Conservation (phyloP, 164 flowering plant genomes). For the Liriodendron chinense region DNA sequence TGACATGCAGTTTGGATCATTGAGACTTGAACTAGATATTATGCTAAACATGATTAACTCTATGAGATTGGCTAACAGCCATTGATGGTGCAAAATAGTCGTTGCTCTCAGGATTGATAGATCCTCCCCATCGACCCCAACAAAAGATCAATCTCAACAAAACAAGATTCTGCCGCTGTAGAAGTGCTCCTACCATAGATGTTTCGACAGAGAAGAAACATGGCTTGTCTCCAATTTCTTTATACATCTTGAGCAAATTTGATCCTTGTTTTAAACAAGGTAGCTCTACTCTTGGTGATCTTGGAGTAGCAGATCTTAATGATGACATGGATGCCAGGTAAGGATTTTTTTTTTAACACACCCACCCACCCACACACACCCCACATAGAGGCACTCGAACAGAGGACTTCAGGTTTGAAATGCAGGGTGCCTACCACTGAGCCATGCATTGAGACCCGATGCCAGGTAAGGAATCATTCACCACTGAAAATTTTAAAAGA, state of each 20-base stretch:
- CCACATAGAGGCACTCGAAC: too few relatives aligned
- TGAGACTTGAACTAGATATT: too few relatives aligned
- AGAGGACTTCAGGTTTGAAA: too few relatives aligned
- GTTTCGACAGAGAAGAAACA: slow-evolving; percentile 9
- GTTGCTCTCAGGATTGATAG: not conserved
- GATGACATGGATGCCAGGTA: slow-evolving; percentile 56
- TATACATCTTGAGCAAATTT: slow-evolving; percentile 28
- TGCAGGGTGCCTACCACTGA: too few relatives aligned
- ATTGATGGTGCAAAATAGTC: not conserved
- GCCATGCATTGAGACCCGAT: too few relatives aligned
- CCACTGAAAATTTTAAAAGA: not conserved
- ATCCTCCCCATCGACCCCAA: not conserved
- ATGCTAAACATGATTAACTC: not conserved
- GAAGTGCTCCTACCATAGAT: slow-evolving; percentile 46
- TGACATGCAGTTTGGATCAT: too few relatives aligned
- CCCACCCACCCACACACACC: too few relatives aligned
- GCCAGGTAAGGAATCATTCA: slow-evolving; percentile 2
- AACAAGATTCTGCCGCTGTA: slow-evolving; percentile 39
- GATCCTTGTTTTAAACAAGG: slow-evolving; percentile 44
- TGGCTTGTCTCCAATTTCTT: slow-evolving; percentile 20
- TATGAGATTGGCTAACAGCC: not conserved
- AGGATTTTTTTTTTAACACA: too few relatives aligned
- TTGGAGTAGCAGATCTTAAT: slow-evolving; percentile 83
- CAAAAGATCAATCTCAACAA: not conserved
- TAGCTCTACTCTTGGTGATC: slow-evolving; percentile 46